These are phyloP conservation scores for Aspergillus bridgeri DNA, from an alignment of 495 filamentous ascomycete species.

Conservation along the genomic window DNA sequence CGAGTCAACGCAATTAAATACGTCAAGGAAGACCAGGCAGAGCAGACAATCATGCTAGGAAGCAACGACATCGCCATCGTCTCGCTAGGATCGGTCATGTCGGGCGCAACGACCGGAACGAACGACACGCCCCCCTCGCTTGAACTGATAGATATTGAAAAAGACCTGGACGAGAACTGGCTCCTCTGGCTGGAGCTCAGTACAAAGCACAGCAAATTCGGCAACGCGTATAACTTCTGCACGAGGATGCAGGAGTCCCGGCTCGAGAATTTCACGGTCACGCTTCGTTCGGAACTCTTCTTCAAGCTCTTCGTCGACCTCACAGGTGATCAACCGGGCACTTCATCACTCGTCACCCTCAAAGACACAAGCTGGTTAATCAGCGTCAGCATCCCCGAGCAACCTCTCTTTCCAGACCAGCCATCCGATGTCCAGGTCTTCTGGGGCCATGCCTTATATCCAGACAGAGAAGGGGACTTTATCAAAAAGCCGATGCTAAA, in stretches of 20 bases:
- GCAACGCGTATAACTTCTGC: slow-evolving; percentile 42
- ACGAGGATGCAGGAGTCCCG: slow-evolving; percentile 30
- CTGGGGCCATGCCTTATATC: slow-evolving; percentile 42
- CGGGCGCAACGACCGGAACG: slow-evolving; percentile 24
- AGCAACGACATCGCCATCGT: slow-evolving; percentile 31
- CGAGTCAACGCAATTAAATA: slow-evolving; percentile 9
- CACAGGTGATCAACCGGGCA: slow-evolving; percentile 27
- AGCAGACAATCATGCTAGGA: slow-evolving; percentile 16
- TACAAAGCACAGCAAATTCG: slow-evolving; percentile 27
- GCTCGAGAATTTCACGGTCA: slow-evolving; percentile 41
- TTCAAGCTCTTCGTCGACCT: slow-evolving; percentile 24
- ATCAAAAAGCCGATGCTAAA: slow-evolving; percentile 39
- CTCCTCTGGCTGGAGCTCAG: slow-evolving; percentile 29
- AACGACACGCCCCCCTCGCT: slow-evolving; percentile 21
- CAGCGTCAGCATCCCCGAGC: slow-evolving; percentile 33
- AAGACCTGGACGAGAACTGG: slow-evolving; percentile 34
- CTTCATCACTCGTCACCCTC: slow-evolving; percentile 31
- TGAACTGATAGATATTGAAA: slow-evolving; percentile 20
- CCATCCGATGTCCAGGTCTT: slow-evolving; percentile 26
- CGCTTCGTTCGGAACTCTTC: slow-evolving; percentile 29
- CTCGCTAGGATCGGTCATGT: slow-evolving; percentile 26
- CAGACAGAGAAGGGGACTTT: slow-evolving; percentile 28
- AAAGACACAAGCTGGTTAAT: slow-evolving; percentile 37
- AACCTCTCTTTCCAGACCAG: slow-evolving; percentile 39
- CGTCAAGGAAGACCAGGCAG: slow-evolving; percentile 5